Evolutionary conservation across 1,139 yeast species (phyloP), one percentile per base, ranked within the genome.

Genomic region (Taphrina communis): DNA sequence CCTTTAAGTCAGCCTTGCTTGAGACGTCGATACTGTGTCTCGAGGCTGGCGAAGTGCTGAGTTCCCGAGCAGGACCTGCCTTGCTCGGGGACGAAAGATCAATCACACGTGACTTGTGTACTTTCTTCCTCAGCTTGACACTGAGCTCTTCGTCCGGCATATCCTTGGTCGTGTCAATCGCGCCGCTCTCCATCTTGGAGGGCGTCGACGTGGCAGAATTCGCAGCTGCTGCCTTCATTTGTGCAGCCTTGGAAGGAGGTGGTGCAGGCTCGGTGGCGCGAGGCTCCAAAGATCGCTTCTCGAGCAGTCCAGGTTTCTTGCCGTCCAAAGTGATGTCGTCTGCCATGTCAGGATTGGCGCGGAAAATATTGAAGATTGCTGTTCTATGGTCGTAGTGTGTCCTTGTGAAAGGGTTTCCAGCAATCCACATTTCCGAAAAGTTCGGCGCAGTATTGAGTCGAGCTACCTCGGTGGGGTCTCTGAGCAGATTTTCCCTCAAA

Each of bases 291-390:
- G 67, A 66, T 14, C 74, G 71, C 53, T 70, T 73, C 65, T 86
- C 90, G 75, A 86, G 84, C 71, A 86, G 83, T 0, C 90, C 89
- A 0, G 90, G 89, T 70, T 83, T 77, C 9, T 88, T 84, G 69
- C 87, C 89, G 75, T 86, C 89, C 63, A 86, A 82, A 73, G 83
- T 81, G 71, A 86, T 76, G 25, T 76, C 76, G 70, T 84, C 85
- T 51, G 80, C 79, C 70, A 81, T 83, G 68, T 81, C 83, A 9
- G 67, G 41, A 38, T 84, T 83, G 14, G 88, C 88, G 73, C 86
- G 84, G 69, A 80, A 80, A 41, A 78, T 69, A 41, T 75, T 75
- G 69, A 74, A 74, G 17, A 74, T 72, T 7, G 74, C 66, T 19
- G 73, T 48, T 9, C 76, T 71, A 81, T 73, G 72, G 21, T 73